Conservation (phyloP, 2,329 filamentous ascomycete species). For the Nothophaeocryptopus gaeumannii region DNA sequence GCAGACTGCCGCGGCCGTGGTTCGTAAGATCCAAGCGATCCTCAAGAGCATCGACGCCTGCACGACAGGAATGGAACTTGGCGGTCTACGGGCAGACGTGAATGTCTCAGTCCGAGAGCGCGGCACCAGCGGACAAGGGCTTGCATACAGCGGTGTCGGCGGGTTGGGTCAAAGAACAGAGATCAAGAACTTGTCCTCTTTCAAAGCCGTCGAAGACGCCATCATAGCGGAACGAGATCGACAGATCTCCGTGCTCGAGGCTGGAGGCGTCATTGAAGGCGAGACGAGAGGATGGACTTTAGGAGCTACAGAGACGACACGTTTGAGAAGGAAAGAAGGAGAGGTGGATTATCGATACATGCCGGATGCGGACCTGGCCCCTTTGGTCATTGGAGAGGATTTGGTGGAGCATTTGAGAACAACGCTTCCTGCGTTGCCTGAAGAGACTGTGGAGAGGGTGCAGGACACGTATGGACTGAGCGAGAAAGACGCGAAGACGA, state of each 20-base stretch:
- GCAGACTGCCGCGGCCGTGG: conserved; percentile 79
- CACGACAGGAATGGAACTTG: conserved; percentile 87
- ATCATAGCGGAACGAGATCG: conserved; percentile 87
- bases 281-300: conserved; percentile 94
- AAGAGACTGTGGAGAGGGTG: conserved; percentile 57
- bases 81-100: conserved; percentile 86
- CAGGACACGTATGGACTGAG: conserved; percentile 64
- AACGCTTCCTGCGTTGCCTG: conserved; percentile 69
- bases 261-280: conserved; percentile 70
- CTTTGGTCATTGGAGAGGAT: conserved; percentile 69
- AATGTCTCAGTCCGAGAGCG: conserved; percentile 81
- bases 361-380: conserved; percentile 88
- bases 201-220: conserved; percentile 92
- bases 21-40: conserved; percentile 81
- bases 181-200: conserved; percentile 94
- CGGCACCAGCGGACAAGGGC: conserved; percentile 34
- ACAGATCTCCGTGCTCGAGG: conserved; percentile 76
- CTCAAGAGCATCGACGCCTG: conserved; percentile 80
- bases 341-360: conserved; percentile 98
- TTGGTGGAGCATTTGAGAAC: conserved; percentile 62
- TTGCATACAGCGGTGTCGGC: conserved; percentile 56
- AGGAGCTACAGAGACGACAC: conserved; percentile 74
- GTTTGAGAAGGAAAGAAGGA: conserved; percentile 87
- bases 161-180: conserved; percentile 84
- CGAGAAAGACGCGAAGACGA: conserved; percentile 76